Evolutionary conservation across 306 rosid genomes (phyloP).

Genomic region (Cicer bijugum): DNA sequence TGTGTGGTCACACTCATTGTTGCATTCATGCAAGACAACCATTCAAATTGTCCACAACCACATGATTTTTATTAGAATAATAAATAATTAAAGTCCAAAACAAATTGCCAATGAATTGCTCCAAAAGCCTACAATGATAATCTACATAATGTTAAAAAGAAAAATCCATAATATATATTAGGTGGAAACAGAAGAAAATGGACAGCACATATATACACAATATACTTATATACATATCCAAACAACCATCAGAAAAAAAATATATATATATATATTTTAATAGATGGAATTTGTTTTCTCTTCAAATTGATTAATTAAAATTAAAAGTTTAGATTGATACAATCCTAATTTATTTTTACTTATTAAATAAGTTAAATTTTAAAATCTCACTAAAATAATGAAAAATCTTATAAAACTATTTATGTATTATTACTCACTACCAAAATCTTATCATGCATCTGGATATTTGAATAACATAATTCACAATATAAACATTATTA

Average conservation of each 20-base stretch:
- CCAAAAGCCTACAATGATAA: constrained; percentile 40
- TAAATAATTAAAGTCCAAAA: constrained; percentile 45
- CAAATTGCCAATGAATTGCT: constrained; percentile 47
- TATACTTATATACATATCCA: not conserved
- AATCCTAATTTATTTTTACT: not conserved
- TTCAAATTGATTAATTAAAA: not conserved
- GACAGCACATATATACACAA: constrained; percentile 37
- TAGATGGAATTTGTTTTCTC: not conserved
- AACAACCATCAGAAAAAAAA: constrained; percentile 19
- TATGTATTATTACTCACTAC: not conserved
- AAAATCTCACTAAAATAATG: not conserved
- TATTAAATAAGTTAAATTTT: not conserved
- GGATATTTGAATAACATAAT: too few relatives aligned
- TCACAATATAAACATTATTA: too few relatives aligned
- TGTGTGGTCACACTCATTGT: constrained; percentile 73
- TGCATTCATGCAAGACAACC: constrained; percentile 80
- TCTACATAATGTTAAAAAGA: constrained; percentile 32
- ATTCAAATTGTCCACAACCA: constrained; percentile 63
- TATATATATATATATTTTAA: too few relatives aligned
- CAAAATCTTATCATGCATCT: too few relatives aligned
- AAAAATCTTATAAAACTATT: not conserved
- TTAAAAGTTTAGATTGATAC: not conserved
- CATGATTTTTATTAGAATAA: constrained; percentile 46
- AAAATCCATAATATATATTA: constrained; percentile 32
- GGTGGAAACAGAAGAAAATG: constrained; percentile 45